Percentiles rank a stretch among this genome's conserved stretches.
phyloP scores from a whole-genome alignment of 1,139 yeast genomes.

The Blastobotrys raffinosifermentans region DNA sequence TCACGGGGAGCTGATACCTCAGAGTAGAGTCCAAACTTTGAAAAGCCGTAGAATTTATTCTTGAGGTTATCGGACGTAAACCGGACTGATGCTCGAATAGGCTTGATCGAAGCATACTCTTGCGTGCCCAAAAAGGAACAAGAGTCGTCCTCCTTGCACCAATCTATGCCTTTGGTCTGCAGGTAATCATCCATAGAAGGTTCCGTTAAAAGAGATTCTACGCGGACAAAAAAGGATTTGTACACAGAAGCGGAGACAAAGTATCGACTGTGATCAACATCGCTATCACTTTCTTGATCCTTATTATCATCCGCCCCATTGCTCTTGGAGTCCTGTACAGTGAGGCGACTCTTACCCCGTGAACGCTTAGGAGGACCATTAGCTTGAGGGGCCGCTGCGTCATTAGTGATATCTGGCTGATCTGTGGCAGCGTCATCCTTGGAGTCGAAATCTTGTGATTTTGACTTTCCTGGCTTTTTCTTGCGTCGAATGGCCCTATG shows the following conservation, averaged over 20 bases:
- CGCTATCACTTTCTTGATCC: slow-evolving; percentile 12
- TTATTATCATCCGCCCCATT: slow-evolving; percentile 4
- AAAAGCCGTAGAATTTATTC: slow-evolving; percentile 65
- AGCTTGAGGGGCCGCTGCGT: slow-evolving; percentile 5
- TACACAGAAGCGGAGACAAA: slow-evolving; percentile 13
- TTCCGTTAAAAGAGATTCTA: slow-evolving; percentile 11
- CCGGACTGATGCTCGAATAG: slow-evolving; percentile 33
- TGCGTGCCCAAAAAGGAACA: slow-evolving; percentile 18
- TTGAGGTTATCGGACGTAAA: slow-evolving; percentile 51
- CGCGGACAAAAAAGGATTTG: slow-evolving; percentile 24
- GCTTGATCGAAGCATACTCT: slow-evolving; percentile 24
- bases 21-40: slow-evolving; percentile 57
- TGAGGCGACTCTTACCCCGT: slow-evolving; percentile 15
- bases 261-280: slow-evolving; percentile 11
- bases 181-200: slow-evolving; percentile 14
- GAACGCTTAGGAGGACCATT: slow-evolving; percentile 13
- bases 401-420: neutral
- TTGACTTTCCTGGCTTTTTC: slow-evolving; percentile 6
- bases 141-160: slow-evolving; percentile 15
- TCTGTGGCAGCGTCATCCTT: slow-evolving; percentile 2
- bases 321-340: slow-evolving; percentile 14
- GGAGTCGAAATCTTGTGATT: slow-evolving; percentile 7
- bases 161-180: slow-evolving; percentile 3
- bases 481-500: slow-evolving; percentile 3
- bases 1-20: slow-evolving; percentile 39